Conservation (phyloP, 1,139 yeast species). For the Protomyces arabidopsidicola region DNA sequence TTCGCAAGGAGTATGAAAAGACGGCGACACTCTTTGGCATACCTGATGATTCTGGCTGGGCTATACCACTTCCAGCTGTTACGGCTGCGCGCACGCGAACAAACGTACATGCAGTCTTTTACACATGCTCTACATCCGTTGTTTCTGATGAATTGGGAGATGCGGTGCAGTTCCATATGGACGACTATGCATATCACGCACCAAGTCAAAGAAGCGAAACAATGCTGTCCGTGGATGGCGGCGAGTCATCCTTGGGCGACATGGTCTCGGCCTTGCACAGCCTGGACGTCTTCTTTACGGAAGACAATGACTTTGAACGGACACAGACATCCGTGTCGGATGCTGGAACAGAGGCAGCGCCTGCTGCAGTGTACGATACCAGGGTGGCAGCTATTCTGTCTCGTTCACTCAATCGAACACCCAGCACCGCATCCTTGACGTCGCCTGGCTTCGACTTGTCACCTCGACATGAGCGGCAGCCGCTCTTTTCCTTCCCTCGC, state of each 20-base stretch:
- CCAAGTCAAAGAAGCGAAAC: conserved; percentile 32
- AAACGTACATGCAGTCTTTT: conserved; percentile 91
- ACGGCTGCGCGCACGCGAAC: conserved; percentile 83
- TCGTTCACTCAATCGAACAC: conserved; percentile 67
- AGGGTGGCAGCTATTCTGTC: conserved; percentile 72
- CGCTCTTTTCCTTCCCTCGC: conserved; percentile 16
- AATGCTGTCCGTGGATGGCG: conserved; percentile 34
- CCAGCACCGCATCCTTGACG: conserved; percentile 65
- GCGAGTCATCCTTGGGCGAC: conserved; percentile 67
- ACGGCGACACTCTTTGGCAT: conserved; percentile 90
- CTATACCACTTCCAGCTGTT: conserved; percentile 89
- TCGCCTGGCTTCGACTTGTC: conserved; percentile 23
- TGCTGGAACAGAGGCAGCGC: conserved; percentile 50
- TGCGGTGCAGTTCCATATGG: conserved; percentile 35
- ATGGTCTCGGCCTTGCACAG: conserved; percentile 97
- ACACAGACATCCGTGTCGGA: conserved; percentile 40
- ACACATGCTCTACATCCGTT: conserved; percentile 57
- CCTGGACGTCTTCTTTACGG: conserved; percentile 85
- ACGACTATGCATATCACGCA: conserved; percentile 33
- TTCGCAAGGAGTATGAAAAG: conserved; percentile 74
- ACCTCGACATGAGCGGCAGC: conserved; percentile 4
- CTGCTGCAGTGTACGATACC: conserved; percentile 65
- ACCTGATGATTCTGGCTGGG: conserved; percentile 98
- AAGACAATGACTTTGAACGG: conserved; percentile 45
- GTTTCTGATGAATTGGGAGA: conserved; percentile 34